Evolutionary conservation across 2,329 filamentous ascomycete species (phyloP), one percentile per base, ranked within the genome.

Genomic region (Fusarium brevicatenulatum): DNA sequence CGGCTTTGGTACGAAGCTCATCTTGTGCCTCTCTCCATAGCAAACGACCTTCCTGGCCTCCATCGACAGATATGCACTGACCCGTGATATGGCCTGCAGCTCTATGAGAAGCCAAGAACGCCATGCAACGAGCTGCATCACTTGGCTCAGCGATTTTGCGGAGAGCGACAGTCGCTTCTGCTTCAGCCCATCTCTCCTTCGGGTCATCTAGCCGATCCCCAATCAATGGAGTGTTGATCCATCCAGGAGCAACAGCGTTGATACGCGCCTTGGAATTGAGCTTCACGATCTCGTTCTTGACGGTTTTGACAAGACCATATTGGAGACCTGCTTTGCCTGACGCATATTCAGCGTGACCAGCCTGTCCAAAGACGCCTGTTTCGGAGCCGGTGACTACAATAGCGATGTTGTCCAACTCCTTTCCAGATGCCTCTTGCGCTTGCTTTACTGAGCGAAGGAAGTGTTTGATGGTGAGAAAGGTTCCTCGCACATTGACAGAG

Each of bases 391-490:
- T 61, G n/a, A 61, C 32, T 4, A 55, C 39, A n/a, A 61, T 55
- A 1, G 49, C 42, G 36, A 55, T 32, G 3, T 61, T 44, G 1
- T 54, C 39, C 0, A 61, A 2, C 3, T 61, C 58, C 2, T 15
- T n/a, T 1, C 21, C 9, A 0, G 12, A n/a, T 7, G 0, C 1
- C 2, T 44, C 32, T 21, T 61, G 49, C 8, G 37, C 28, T 3
- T 30, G 12, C 2, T 28, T 42, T 0, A 61, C 23, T 0, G 30
- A 44, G 0, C 25, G 36, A 9, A 61, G 49, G 7, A 61, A 61
- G 23, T 61, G 58, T 5, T 61, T 61, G 28, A 61, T 55, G 7
- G 58, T 61, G 1, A 61, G 49, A 18, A 61, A 61, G 2, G 58
- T 61, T n/a, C 58, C 58, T 1, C 49, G 18, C 1, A 61, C 58